A percentile compares a stretch with the other conserved stretches of the same genome.
Evolutionary conservation across 2,329 filamentous ascomycete species (phyloP).

Genomic region (Reticulascus tulasneorum): DNA sequence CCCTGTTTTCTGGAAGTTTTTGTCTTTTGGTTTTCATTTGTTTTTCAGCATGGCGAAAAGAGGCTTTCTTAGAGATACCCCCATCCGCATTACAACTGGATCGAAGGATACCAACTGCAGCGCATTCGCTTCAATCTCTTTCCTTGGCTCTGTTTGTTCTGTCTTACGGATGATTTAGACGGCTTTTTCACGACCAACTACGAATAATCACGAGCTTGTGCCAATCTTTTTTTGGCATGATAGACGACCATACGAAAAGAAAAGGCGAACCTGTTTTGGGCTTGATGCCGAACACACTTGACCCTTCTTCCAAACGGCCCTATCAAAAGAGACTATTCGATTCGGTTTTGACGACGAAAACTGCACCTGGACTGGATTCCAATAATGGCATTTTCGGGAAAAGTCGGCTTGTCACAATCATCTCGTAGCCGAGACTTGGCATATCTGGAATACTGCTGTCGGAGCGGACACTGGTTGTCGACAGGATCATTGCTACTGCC

Average conservation of each 20-base stretch:
- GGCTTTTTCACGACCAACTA: constrained; percentile 36
- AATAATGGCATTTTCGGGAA: constrained; percentile 17
- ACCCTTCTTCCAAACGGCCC: constrained; percentile 12
- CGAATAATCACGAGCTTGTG: constrained; percentile 28
- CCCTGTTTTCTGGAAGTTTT: constrained; percentile 25
- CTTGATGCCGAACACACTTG: constrained; percentile 25
- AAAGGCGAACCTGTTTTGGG: constrained; percentile 20
- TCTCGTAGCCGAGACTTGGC: constrained; percentile 28
- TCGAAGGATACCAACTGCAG: constrained; percentile 22
- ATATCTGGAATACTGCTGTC: constrained; percentile 36
- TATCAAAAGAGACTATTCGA: constrained; percentile 14
- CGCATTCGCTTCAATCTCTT: constrained; percentile 36
- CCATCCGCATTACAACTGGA: constrained; percentile 23
- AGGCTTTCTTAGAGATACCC: constrained; percentile 38
- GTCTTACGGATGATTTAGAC: constrained; percentile 45
- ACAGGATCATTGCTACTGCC: constrained; percentile 28
- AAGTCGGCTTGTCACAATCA: constrained; percentile 27
- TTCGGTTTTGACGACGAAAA: constrained; percentile 13
- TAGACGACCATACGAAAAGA: constrained; percentile 27
- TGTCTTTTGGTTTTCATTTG: constrained; percentile 24
- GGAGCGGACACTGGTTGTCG: constrained; percentile 43
- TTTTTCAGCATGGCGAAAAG: constrained; percentile 32
- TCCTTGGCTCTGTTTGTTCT: constrained; percentile 32
- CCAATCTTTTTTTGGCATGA: constrained; percentile 23
- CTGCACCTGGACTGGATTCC: constrained; percentile 24